Evolutionary conservation across 2,329 filamentous ascomycete genomes (phyloP).

Genomic region (Cladosporium sp.): DNA sequence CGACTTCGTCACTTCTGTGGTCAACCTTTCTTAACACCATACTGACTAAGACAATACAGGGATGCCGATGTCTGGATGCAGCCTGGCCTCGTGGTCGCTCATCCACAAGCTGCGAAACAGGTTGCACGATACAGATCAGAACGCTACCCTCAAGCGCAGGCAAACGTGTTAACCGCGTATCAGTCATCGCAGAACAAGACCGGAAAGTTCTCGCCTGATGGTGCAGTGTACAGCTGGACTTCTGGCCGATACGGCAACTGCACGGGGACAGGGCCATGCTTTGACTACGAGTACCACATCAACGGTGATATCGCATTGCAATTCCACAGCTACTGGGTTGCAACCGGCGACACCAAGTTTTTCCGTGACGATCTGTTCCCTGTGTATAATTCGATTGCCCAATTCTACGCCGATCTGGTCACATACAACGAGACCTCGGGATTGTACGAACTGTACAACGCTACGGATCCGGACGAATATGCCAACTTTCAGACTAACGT

Average conservation of each 20-base stretch:
- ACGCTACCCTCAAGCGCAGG: slow-evolving; percentile 55
- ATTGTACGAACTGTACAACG: slow-evolving; percentile 53
- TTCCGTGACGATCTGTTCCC: slow-evolving; percentile 57
- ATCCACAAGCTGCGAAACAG: slow-evolving; percentile 58
- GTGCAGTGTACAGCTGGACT: slow-evolving; percentile 66
- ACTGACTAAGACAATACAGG: not conserved
- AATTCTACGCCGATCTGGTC: slow-evolving; percentile 58
- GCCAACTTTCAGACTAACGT: slow-evolving; percentile 62
- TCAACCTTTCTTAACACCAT: too few relatives aligned
- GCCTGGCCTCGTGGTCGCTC: slow-evolving; percentile 60
- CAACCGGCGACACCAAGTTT: slow-evolving; percentile 54
- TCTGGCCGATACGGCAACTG: slow-evolving; percentile 65
- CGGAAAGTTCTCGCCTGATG: slow-evolving; percentile 50
- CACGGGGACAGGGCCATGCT: slow-evolving; percentile 57
- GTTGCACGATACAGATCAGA: slow-evolving; percentile 62
- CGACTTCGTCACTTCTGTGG: too few relatives aligned
- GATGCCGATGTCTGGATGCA: slow-evolving; percentile 66
- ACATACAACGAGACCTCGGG: slow-evolving; percentile 55
- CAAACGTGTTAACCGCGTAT: slow-evolving; percentile 54
- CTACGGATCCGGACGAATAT: slow-evolving; percentile 70
- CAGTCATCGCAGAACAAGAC: slow-evolving; percentile 58
- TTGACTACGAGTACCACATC: slow-evolving; percentile 68
- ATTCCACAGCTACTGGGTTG: slow-evolving; percentile 57
- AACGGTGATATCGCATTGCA: slow-evolving; percentile 66
- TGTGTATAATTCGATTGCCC: slow-evolving; percentile 60